A percentile compares a stretch with the other conserved stretches of the same genome.
These are phyloP conservation scores for Malassezia vespertilionis DNA, from an alignment of 1,284 basidiomycete genomes.

Conservation along the genomic window DNA sequence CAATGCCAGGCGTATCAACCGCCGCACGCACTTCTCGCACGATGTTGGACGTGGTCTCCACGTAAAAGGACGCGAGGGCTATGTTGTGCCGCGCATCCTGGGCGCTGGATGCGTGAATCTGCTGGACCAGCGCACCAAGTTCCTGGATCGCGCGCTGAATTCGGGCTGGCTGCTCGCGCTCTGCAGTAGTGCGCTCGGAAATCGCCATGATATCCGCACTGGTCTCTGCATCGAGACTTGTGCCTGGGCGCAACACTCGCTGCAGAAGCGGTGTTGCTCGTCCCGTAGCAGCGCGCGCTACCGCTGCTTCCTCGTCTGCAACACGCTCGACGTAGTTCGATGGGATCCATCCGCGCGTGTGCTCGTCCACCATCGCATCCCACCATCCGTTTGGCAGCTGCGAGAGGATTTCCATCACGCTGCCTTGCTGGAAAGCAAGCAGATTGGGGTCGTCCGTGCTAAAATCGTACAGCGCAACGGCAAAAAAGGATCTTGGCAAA, in stretches of 20 bases:
- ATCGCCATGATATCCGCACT: too few species aligned
- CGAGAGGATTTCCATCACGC: slow-evolving; percentile 86
- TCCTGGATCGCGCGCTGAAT: too few species aligned
- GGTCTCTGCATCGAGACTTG: too few species aligned
- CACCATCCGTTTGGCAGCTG: slow-evolving; percentile 92
- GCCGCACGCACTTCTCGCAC: not conserved
- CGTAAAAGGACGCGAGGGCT: too few species aligned
- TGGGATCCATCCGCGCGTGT: slow-evolving; percentile 79
- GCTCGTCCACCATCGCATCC: slow-evolving; percentile 73
- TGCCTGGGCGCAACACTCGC: too few species aligned
- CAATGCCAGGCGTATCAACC: not conserved
- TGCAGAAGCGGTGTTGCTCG: too few species aligned
- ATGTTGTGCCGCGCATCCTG: too few species aligned
- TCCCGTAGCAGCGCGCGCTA: too few species aligned
- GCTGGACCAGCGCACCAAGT: too few species aligned
- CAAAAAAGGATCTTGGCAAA: slow-evolving; percentile 66
- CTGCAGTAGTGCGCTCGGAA: too few species aligned
- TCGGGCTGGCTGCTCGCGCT: too few species aligned
- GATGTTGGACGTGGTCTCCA: not conserved
- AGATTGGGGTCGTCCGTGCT: slow-evolving; percentile 63
- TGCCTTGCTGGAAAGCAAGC: slow-evolving; percentile 71
- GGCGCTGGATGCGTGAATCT: too few species aligned
- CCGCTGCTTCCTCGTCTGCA: slow-evolving; percentile 58
- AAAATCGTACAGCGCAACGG: slow-evolving; percentile 85
- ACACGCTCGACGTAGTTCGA: slow-evolving; percentile 82